Base-by-base conservation (phyloP, 805 yeast species). In the Priceomyces melissophilus region DNA sequence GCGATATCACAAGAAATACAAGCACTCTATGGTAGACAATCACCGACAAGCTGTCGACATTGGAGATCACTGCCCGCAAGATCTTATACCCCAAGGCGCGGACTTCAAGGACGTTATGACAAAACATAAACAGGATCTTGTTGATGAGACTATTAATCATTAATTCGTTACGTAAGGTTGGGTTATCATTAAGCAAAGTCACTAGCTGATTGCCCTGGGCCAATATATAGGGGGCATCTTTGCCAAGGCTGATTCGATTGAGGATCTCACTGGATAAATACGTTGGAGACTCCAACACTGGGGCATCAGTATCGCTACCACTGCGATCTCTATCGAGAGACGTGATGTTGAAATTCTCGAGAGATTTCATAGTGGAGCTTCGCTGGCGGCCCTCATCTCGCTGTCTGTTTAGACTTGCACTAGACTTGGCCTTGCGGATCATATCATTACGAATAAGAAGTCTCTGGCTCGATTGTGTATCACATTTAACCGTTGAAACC, bases 71-170 rank as follows among this genome's bases (percentile, higher is more conserved):
- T 47, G 84, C 75, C 12, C 96, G 67, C 15, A 88, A 73, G 1
- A 88, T 71, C 37, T 95, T 69, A 58, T 81, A 88, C 0, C 90
- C 96, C 2, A 88, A 75, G 0, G 90, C 84, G 6, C 82, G 71
- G 1, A 87, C 83, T 42, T 79, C 81, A 23, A 81, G 71, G 35
- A 76, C 72, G 5, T 68, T 69, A 50, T 78, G 80, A 20, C 78
- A 65, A 14, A 90, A 59, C 55, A 88, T 67, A 14, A 73, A 71
- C 50, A 81, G 85, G 9, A 90, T 69, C 26, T 79, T 63, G 38
- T 69, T 69, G 17, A 84, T 67, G 39, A 83, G 75, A 1, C 80
- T 76, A 14, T 77, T 69, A 12, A 84, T 55, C 2, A 75, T 81
- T 25, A 90, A 65, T 38, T 87, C 95, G 27, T 75, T 67, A 52